Percentiles rank a stretch among this genome's conserved stretches.
Evolutionary conservation across 139 green algal genomes (phyloP).

Genomic region (Chlamydomonas eustigma): DNA sequence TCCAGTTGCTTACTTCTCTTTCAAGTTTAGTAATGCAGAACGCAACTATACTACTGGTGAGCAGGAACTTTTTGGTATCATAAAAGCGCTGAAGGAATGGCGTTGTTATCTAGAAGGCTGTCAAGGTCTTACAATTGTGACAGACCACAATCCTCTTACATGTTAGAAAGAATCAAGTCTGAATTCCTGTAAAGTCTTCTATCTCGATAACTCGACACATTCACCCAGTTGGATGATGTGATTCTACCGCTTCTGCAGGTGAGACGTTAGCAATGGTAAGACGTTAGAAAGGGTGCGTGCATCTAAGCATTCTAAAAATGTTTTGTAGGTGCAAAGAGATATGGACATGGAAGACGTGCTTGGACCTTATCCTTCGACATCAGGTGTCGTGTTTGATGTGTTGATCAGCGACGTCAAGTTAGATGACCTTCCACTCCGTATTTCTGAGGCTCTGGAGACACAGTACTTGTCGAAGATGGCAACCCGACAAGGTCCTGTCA

Average conservation of each 20-base stretch:
- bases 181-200: too few species aligned
- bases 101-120: too few species aligned
- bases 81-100: too few species aligned
- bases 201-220: too few species aligned
- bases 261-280: background rate
- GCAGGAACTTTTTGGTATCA: too few species aligned
- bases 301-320: background rate
- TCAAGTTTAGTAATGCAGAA: too few species aligned
- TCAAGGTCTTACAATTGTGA: too few species aligned
- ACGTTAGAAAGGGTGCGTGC: background rate
- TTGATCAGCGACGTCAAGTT: slow-evolving; percentile 2
- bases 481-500: background rate
- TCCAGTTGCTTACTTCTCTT: too few species aligned
- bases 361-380: slow-evolving; percentile 6
- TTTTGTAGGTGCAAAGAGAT: slow-evolving; percentile 7
- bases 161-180: too few species aligned
- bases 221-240: background rate
- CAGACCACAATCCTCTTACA: too few species aligned
- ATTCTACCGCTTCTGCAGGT: background rate
- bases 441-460: slow-evolving; percentile 2
- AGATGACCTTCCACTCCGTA: slow-evolving; percentile 1
- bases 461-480: slow-evolving; percentile 8
- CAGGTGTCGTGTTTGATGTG: background rate
- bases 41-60: too few species aligned
- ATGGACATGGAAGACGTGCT: slow-evolving; percentile 7